Evolutionary conservation across 2,329 filamentous ascomycete species (phyloP).

Genomic region (Beauveria bassiana): DNA sequence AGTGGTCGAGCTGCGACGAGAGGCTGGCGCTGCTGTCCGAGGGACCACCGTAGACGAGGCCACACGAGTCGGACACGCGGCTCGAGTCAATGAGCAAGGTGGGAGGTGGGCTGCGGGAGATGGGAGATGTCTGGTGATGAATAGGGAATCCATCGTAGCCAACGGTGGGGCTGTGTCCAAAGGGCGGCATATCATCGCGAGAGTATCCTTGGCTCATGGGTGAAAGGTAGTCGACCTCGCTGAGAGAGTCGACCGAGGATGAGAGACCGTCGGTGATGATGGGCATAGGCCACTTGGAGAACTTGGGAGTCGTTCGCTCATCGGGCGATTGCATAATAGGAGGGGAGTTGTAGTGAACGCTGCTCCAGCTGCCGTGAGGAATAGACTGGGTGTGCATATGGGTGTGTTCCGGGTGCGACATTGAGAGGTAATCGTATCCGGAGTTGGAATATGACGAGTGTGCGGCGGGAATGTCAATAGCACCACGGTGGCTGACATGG

Average conservation of each 20-base stretch:
- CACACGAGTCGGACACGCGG: conserved; percentile 51
- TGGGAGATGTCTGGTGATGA: conserved; percentile 44
- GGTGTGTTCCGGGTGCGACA: conserved; percentile 37
- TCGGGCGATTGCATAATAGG: conserved; percentile 28
- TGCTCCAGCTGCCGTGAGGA: conserved; percentile 37
- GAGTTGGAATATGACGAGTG: conserved; percentile 18
- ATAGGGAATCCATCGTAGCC: conserved; percentile 49
- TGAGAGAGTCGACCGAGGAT: conserved; percentile 51
- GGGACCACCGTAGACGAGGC: conserved; percentile 50
- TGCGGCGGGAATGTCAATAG: conserved; percentile 29
- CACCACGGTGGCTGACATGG: conserved; percentile 21
- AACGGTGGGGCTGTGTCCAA: conserved; percentile 46
- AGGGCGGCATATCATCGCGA: conserved; percentile 47
- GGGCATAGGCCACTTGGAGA: conserved; percentile 37
- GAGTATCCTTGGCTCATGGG: conserved; percentile 49
- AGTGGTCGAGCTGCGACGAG: conserved; percentile 50
- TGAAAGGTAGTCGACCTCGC: conserved; percentile 55
- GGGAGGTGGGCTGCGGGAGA: conserved; percentile 47
- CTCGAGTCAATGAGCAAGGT: conserved; percentile 49
- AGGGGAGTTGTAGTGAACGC: conserved; percentile 36
- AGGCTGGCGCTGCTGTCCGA: conserved; percentile 55
- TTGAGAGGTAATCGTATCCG: conserved; percentile 43
- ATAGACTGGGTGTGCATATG: conserved; percentile 23
- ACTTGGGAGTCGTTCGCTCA: conserved; percentile 26
- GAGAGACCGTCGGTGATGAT: conserved; percentile 44